phyloP scores from a whole-genome alignment of 352 stramenopile species.

The Phytophthora agathidicida region DNA sequence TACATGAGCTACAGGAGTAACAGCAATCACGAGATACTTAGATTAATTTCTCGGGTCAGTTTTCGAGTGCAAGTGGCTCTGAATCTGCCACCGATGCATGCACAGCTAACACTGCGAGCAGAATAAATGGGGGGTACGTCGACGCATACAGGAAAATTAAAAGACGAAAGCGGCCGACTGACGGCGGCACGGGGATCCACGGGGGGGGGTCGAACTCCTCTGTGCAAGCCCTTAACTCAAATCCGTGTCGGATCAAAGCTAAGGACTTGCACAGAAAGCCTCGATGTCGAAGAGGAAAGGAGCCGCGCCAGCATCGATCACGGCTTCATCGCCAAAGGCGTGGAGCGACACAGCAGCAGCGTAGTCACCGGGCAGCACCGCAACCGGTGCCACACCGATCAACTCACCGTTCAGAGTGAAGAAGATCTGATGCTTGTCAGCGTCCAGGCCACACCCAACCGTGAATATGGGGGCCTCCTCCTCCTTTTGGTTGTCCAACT shows the following conservation, averaged over 20 bases:
- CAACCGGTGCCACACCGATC: constrained; percentile 50
- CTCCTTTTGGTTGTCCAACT: constrained; percentile 25
- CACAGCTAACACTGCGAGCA: constrained; percentile 2
- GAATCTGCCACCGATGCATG: constrained; percentile 22
- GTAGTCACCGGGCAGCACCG: constrained; percentile 62
- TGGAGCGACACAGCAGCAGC: constrained; percentile 82
- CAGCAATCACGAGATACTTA: constrained; percentile 31
- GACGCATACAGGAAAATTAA: constrained; percentile 20
- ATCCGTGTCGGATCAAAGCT: constrained; percentile 27
- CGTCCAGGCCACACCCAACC: constrained; percentile 81
- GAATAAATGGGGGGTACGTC: constrained; percentile 25
- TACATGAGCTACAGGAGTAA: not conserved
- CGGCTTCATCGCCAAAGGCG: constrained; percentile 68
- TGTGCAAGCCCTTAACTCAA: constrained; percentile 60
- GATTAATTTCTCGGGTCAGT: constrained; percentile 36
- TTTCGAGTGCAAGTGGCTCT: constrained; percentile 22
- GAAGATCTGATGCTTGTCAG: constrained; percentile 58
- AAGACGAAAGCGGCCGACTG: constrained; percentile 37
- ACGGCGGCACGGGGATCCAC: constrained; percentile 29
- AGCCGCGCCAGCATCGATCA: constrained; percentile 74
- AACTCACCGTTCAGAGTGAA: constrained; percentile 84
- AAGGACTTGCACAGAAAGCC: constrained; percentile 90
- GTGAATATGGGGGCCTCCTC: constrained; percentile 39
- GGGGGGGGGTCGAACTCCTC: constrained; percentile 35
- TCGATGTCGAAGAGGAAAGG: constrained; percentile 87